phyloP scores from a whole-genome alignment of 352 stramenopile genomes.

The Pythium scleroteichum region DNA sequence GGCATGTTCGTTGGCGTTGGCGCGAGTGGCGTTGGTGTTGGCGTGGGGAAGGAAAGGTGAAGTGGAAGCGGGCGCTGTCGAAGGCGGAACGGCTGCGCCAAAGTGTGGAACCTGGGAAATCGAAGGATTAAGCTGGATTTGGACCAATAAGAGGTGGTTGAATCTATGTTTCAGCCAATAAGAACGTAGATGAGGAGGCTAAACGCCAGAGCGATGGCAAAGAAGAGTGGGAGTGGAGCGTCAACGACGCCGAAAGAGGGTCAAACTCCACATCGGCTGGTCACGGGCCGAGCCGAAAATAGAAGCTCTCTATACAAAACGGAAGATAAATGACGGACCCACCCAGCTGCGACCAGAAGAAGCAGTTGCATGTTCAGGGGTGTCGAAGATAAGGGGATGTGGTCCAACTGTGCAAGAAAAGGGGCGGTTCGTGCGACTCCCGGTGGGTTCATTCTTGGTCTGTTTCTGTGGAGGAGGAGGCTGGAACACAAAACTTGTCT shows the following conservation, averaged over 20 bases:
- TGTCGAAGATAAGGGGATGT: constrained; percentile 11
- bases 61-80: no score
- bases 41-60: neutral
- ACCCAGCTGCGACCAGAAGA: constrained; percentile 16
- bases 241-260: constrained; percentile 5
- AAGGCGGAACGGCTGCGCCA: no score
- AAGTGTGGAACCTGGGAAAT: neutral
- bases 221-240: constrained; percentile 23
- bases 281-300: neutral
- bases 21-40: neutral
- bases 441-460: constrained; percentile 14
- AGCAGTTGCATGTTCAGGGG: constrained; percentile 16
- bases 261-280: constrained; percentile 17
- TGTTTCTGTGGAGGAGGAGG: constrained; percentile 7
- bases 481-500: neutral
- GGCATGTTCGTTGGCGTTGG: constrained; percentile 14
- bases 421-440: constrained; percentile 1
- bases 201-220: constrained; percentile 10
- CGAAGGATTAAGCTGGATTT: neutral
- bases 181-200: neutral
- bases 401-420: neutral
- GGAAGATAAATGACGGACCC: neutral
- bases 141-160: constrained; percentile 20
- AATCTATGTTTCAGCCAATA: constrained; percentile 33
- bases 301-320: constrained; percentile 5